Evolutionary conservation across 345 rosid species (phyloP).

Genomic region (Gossypium ekmanianum): DNA sequence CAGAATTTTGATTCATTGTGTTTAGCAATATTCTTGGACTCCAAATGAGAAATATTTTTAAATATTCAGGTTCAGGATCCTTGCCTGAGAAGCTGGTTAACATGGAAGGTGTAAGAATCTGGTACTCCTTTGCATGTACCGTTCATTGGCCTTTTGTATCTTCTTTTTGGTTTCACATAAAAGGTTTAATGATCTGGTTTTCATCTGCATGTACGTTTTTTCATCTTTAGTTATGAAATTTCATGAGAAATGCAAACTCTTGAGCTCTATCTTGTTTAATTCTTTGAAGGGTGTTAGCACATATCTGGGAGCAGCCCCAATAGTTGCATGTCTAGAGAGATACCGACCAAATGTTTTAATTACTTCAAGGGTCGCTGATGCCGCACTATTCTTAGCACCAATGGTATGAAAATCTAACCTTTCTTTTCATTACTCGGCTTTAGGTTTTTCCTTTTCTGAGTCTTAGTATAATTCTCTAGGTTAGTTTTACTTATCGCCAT

Average conservation of each 20-base stretch:
- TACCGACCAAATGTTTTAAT: conserved; percentile 75
- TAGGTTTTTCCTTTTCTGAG: neutral
- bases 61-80: conserved; percentile 39
- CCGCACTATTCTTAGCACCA: conserved; percentile 86
- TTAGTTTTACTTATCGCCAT: neutral
- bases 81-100: conserved; percentile 27
- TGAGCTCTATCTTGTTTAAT: conserved; percentile 14
- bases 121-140: conserved; percentile 24
- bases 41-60: conserved; percentile 4
- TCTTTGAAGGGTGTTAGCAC: conserved; percentile 70
- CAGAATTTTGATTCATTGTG: neutral
- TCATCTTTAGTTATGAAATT: conserved; percentile 5
- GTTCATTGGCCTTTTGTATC: neutral
- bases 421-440: neutral
- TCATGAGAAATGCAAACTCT: neutral
- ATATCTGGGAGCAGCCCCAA: conserved; percentile 91
- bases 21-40: neutral
- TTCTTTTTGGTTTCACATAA: neutral
- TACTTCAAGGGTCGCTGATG: conserved; percentile 88
- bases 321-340: conserved; percentile 84
- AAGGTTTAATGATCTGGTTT: neutral
- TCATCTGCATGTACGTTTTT: neutral
- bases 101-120: conserved; percentile 53
- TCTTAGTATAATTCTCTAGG: neutral
- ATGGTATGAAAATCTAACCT: conserved; percentile 48